Base-by-base conservation (phyloP, 495 filamentous ascomycete genomes). In the Lophium mytilinum region DNA sequence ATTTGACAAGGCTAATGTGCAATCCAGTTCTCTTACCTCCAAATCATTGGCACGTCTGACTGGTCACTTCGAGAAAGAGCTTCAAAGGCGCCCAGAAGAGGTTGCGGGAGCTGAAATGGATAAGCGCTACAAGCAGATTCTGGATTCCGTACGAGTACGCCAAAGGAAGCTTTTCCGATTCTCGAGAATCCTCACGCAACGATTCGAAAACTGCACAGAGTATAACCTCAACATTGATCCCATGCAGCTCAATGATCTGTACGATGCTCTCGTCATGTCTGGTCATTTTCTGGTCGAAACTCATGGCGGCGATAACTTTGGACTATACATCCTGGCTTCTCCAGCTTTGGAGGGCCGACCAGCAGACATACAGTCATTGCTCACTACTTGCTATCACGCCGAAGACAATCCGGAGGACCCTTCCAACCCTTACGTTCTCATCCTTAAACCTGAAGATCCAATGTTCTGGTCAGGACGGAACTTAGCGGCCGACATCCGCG, bases 161-260 rank as follows among this genome's bases (percentile, higher is more conserved):
- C 94, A 98, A 69, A 78, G 94, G 62, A 97, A 88, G 66, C 74
- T 89, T 15, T 88, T 88, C 56, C 83, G 86, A 43, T 96, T 95
- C 69, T 90, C 88, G 7, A 79, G 89, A 61, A 86, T 95, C 65
- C 75, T 98, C 37, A 89, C 87, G 57, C 86, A 95, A 62, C 80
- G 92, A 37, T 98, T 97, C 60, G 93, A 98, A 68, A 97, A 97
- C 67, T 86, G 89, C 10, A 93, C 88, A 11, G 93, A 98, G 66
- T 96, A 93, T 70, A 95, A 87, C 64, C 82, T 92, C 64, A 80
- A 84, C 50, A 75, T 92, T 48, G 74, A 80, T 9, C 74, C 75
- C 10, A 80, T 86, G 30, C 78, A 80, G 52, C 74, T 92, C 19
- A 79, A 82, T 56, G 77, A 86, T 12, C 77, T 98, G 35, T 87